Evolutionary conservation across 2,329 filamentous ascomycete species (phyloP).

Genomic region (Stylonectria norvegica): DNA sequence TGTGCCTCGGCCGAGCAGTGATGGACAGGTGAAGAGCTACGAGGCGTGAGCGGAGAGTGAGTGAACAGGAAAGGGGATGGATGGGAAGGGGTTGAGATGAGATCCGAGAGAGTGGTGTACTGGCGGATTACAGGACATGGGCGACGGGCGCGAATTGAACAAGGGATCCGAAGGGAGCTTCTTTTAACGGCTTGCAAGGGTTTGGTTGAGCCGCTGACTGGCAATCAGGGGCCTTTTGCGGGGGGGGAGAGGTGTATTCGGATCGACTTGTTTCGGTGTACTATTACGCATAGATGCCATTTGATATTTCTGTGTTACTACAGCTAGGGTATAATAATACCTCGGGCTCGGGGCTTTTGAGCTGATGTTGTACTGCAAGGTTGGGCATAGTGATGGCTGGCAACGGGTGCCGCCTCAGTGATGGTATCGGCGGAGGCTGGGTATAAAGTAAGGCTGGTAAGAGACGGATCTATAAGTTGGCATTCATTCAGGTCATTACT

Average conservation of each 20-base stretch:
- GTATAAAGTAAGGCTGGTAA: too few relatives aligned
- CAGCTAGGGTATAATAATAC: conserved; percentile 1
- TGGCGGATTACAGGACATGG: conserved; percentile 2
- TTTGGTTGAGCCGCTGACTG: background rate
- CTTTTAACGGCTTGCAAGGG: background rate
- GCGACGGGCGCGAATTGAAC: conserved; percentile 2
- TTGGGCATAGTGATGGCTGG: too few relatives aligned
- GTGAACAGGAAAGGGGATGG: conserved; percentile 2
- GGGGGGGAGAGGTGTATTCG: too few relatives aligned
- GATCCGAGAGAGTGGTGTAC: conserved; percentile 8
- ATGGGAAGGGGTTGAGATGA: background rate
- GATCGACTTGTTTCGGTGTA: conserved; percentile 12
- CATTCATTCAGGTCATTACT: too few relatives aligned
- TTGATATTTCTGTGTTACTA: conserved; percentile 2
- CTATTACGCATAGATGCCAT: conserved; percentile 14
- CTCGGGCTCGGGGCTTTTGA: too few relatives aligned
- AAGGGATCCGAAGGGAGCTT: background rate
- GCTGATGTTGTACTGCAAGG: too few relatives aligned
- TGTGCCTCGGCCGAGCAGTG: conserved; percentile 53
- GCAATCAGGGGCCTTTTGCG: too few relatives aligned
- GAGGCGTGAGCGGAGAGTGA: conserved; percentile 42
- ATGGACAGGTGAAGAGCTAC: conserved; percentile 55
- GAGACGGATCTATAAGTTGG: too few relatives aligned
- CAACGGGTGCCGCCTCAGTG: too few relatives aligned
- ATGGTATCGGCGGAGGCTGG: too few relatives aligned